Evolutionary conservation across 1,284 basidiomycete genomes (phyloP).

Genomic region (Filobasidium uniguttulatum): DNA sequence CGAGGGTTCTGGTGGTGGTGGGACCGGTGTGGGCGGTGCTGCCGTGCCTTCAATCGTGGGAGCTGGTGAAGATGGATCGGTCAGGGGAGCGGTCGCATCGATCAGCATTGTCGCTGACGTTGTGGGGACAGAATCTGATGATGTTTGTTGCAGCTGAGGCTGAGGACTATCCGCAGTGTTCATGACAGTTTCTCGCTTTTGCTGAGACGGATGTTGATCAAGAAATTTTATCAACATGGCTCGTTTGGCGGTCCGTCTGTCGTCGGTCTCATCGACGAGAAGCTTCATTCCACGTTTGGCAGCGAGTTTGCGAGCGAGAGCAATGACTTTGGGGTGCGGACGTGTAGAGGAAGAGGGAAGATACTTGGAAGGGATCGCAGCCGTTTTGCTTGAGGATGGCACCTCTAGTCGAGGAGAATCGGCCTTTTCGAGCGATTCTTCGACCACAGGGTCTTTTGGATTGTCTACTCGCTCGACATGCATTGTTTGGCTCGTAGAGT

Average conservation of each 20-base stretch:
- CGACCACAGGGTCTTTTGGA: too few species aligned
- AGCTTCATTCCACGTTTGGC: constrained; percentile 9
- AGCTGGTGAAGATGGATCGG: not conserved
- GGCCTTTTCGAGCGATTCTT: too few species aligned
- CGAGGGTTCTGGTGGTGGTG: not conserved
- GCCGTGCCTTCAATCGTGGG: not conserved
- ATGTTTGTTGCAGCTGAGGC: not conserved
- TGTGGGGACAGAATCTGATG: not conserved
- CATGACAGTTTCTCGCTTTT: too few species aligned
- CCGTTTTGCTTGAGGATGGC: too few species aligned
- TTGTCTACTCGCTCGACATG: too few species aligned
- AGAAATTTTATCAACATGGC: not conserved
- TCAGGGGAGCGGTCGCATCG: not conserved
- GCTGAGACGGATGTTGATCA: not conserved
- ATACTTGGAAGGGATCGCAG: not conserved
- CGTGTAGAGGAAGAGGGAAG: not conserved
- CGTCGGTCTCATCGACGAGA: not conserved
- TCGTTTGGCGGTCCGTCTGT: not conserved
- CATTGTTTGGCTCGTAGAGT: too few species aligned
- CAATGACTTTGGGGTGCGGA: constrained; percentile 8
- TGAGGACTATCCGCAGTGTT: too few species aligned
- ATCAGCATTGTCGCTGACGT: not conserved
- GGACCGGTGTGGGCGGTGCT: not conserved
- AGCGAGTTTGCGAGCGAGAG: constrained; percentile 9
- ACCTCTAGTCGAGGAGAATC: too few species aligned